Percentiles rank a stretch among this genome's conserved stretches.
phyloP scores from a whole-genome alignment of 2,329 filamentous ascomycete species.

The Ilyonectria mors-panacis region DNA sequence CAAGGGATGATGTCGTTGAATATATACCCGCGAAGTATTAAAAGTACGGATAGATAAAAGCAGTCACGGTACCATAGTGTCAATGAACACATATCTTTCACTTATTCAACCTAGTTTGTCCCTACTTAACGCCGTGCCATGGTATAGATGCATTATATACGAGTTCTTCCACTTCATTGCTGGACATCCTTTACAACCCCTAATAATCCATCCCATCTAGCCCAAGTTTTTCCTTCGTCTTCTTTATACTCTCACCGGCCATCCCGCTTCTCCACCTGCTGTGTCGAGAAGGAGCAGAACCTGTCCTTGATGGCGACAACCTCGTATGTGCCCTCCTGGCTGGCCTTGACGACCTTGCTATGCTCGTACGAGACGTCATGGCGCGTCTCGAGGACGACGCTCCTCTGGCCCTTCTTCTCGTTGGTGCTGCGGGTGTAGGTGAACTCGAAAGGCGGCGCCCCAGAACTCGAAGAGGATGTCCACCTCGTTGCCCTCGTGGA shows the following conservation, averaged over 20 bases:
- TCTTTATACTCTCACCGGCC: slow-evolving; percentile 50
- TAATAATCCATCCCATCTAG: slow-evolving; percentile 35
- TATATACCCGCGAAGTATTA: slow-evolving; percentile 31
- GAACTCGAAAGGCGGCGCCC: slow-evolving; percentile 95
- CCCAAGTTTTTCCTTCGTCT: slow-evolving; percentile 20
- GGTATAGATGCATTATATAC: slow-evolving; percentile 57
- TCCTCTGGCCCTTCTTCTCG: slow-evolving; percentile 82
- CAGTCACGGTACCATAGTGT: neutral
- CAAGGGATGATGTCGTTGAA: slow-evolving; percentile 30
- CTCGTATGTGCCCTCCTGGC: slow-evolving; percentile 97
- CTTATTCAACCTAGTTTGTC: slow-evolving; percentile 46
- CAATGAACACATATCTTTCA: slow-evolving; percentile 25
- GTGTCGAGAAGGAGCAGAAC: slow-evolving; percentile 89
- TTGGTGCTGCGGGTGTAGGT: slow-evolving; percentile 95
- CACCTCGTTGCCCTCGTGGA: slow-evolving; percentile 95
- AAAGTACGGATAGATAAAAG: slow-evolving; percentile 17
- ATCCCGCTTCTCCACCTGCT: slow-evolving; percentile 68
- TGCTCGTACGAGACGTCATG: slow-evolving; percentile 89
- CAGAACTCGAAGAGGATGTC: slow-evolving; percentile 96
- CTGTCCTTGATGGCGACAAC: slow-evolving; percentile 96
- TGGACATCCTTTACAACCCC: slow-evolving; percentile 37
- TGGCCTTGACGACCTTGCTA: slow-evolving; percentile 85
- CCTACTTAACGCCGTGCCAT: slow-evolving; percentile 55
- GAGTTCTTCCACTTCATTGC: slow-evolving; percentile 40
- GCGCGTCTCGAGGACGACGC: slow-evolving; percentile 88